Base-by-base conservation (phyloP, 495 filamentous ascomycete species). In the Polyplosphaeria fusca region DNA sequence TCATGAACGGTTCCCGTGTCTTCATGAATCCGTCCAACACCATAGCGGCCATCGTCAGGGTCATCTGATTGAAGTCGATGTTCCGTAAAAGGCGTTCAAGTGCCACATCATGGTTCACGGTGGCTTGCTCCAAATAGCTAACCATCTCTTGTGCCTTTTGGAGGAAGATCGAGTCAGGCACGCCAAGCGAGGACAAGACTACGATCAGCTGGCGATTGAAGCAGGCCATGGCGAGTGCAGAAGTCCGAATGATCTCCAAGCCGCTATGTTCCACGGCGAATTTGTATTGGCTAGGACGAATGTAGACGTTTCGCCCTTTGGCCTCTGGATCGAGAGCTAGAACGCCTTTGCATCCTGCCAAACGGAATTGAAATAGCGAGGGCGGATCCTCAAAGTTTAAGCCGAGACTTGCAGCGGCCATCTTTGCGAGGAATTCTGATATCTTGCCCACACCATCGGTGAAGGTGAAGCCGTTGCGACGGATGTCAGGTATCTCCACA, bases 371-470 rank as follows among this genome's bases (percentile, higher is more conserved):
- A 60, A 87, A 90, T 0, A 86, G 87, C 0, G 90, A 95, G 0
- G 92, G 91, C 37, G 78, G 70, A 0, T 76, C 63, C 0, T 70
- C 65, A 12, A 67, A 69, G 14, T 67, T 74, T 27, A 89, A 67
- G 0, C 78, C 74, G 19, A 91, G 77, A 50, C 91, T 84, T 3
- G 76, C 68, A 18, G 82, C 75, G 16, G 89, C 78, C 67, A 91
- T 80, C 28, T 79, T 69, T 0, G 90, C 88, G 28, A 96, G 76
- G 60, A 86, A 84, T 3, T 71, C 70, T 0, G 92, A 96, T 27
- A 99, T 93, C 70, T 88, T 95, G 12, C 94, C 94, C 38, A 98
- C 88, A 2, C 93, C 94, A 68, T 98, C 93, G 0, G 89, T 91
- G 68, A 97, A 97, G 44, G 69, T 82, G 67, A 78, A 84, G 0